A percentile compares a stretch with the other conserved stretches of the same genome.
Evolutionary conservation across 2,329 filamentous ascomycete species (phyloP).

Genomic region (Alternaria sp.): DNA sequence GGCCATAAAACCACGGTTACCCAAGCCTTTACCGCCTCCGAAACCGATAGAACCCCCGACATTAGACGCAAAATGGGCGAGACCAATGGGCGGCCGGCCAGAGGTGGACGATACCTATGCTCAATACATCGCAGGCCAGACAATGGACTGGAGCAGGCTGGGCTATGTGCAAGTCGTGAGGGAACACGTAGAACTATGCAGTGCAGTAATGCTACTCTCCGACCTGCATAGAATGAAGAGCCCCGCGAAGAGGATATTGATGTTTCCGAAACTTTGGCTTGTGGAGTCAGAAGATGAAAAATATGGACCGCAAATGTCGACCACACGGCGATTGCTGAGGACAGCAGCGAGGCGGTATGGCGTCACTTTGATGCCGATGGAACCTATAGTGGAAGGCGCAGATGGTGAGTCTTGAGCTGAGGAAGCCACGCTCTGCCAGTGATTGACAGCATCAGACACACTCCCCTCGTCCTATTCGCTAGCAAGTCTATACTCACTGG

Average conservation of each 20-base stretch:
- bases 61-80: slow-evolving; percentile 49
- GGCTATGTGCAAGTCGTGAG: slow-evolving; percentile 59
- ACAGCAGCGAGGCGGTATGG: slow-evolving; percentile 57
- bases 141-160: slow-evolving; percentile 56
- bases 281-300: slow-evolving; percentile 46
- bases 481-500: slow-evolving; percentile 55
- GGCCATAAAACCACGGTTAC: slow-evolving; percentile 68
- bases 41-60: slow-evolving; percentile 46
- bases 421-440: not conserved
- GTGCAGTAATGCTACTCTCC: slow-evolving; percentile 59
- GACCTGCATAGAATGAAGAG: slow-evolving; percentile 57
- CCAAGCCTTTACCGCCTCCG: slow-evolving; percentile 48
- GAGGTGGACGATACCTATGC: slow-evolving; percentile 41
- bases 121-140: slow-evolving; percentile 44
- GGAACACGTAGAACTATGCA: slow-evolving; percentile 58
- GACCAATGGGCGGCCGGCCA: slow-evolving; percentile 39
- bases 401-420: slow-evolving; percentile 32
- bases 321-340: slow-evolving; percentile 54
- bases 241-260: slow-evolving; percentile 55
- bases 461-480: slow-evolving; percentile 54
- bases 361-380: slow-evolving; percentile 56
- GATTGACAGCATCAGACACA: slow-evolving; percentile 30
- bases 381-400: slow-evolving; percentile 47
- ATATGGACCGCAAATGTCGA: slow-evolving; percentile 54
- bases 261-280: slow-evolving; percentile 55